Base-by-base conservation (phyloP, 2,329 filamentous ascomycete genomes). In the Ceratocystis destructans region DNA sequence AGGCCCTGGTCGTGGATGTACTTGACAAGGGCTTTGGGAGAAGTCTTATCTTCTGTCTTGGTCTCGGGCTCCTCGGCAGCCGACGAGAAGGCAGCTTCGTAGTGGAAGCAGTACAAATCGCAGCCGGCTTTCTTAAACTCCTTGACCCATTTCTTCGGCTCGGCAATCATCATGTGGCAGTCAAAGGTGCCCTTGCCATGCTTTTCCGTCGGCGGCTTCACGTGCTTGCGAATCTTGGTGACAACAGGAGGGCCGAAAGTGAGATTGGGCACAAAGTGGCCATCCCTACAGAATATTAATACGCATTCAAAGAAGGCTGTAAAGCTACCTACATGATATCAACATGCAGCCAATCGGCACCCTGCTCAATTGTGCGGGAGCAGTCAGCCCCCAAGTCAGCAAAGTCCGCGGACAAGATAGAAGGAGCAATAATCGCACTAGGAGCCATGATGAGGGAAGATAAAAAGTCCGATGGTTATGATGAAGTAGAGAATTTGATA, bases 111-210 rank as follows among this genome's bases (percentile, higher is more conserved):
- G 81, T 99, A 99, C n/a, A 99, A 82, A 76, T 99, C 91, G 77
- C 92, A 96, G 65, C 94, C 94, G 68, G 91, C 94, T 64, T 88
- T 86, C 76, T 94, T 86, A 80, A 99, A 97, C 69, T 96, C 90
- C 74, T 89, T 89, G 72, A 96, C 92, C 94, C 94, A 99, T 82
- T 91, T 92, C 81, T 97, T 95, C 71, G 94, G 94, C 92, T 99
- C 93, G 72, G 90, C 86, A 74, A 99, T 96, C 94, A 99, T 99
- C 94, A 99, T 97, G 78, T 99, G 94, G 82, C 94, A 99, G 77
- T 99, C 94, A 75, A 99, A 99, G 15, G 93, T 97, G 69, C 94
- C 94, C 71, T 87, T 88, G 64, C 89, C 91, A 71, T 87, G 80
- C 44, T 82, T 82, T 64, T 82, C 79, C 50, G 80, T 80, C 2